phyloP scores from a whole-genome alignment of 352 stramenopile genomes.

The Globisporangium nodosum region DNA sequence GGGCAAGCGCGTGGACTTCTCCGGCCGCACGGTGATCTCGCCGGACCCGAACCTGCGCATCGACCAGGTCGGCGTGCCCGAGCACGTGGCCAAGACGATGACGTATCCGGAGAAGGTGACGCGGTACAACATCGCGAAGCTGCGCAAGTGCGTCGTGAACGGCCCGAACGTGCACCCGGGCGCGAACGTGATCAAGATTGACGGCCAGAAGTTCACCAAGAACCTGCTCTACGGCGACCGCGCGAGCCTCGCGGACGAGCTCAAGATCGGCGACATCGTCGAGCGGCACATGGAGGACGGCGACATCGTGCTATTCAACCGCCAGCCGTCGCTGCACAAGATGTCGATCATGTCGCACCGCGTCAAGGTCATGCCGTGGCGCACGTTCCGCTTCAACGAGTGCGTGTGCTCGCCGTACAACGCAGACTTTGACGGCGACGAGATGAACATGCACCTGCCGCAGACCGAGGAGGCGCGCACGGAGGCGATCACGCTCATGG shows the following conservation, averaged over 20 bases:
- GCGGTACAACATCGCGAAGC: slow-evolving; percentile 97
- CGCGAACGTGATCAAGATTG: slow-evolving; percentile 91
- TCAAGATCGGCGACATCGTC: slow-evolving; percentile 98
- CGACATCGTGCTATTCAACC: slow-evolving; percentile 99
- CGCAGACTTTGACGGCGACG: slow-evolving; percentile 99
- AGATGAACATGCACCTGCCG: slow-evolving; percentile 99
- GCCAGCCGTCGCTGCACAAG: slow-evolving; percentile 99
- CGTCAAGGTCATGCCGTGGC: slow-evolving; percentile 93
- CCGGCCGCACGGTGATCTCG: slow-evolving; percentile 98
- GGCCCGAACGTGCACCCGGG: slow-evolving; percentile 95
- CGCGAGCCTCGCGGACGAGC: slow-evolving; percentile 88
- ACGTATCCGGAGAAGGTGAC: slow-evolving; percentile 98
- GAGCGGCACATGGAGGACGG: slow-evolving; percentile 99
- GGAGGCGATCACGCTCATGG: slow-evolving; percentile 97
- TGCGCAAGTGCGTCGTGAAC: slow-evolving; percentile 94
- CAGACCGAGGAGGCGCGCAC: slow-evolving; percentile 98
- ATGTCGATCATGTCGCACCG: slow-evolving; percentile 98
- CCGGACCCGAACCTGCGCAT: slow-evolving; percentile 98
- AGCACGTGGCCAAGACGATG: slow-evolving; percentile 96
- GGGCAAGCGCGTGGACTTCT: slow-evolving; percentile 99
- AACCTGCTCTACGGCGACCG: slow-evolving; percentile 94
- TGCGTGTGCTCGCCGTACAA: slow-evolving; percentile 99
- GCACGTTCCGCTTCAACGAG: slow-evolving; percentile 99
- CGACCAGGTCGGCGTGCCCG: slow-evolving; percentile 93
- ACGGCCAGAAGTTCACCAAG: slow-evolving; percentile 84